Base-by-base conservation (phyloP, 305 asterid genomes). In the Fraxinus floribunda region DNA sequence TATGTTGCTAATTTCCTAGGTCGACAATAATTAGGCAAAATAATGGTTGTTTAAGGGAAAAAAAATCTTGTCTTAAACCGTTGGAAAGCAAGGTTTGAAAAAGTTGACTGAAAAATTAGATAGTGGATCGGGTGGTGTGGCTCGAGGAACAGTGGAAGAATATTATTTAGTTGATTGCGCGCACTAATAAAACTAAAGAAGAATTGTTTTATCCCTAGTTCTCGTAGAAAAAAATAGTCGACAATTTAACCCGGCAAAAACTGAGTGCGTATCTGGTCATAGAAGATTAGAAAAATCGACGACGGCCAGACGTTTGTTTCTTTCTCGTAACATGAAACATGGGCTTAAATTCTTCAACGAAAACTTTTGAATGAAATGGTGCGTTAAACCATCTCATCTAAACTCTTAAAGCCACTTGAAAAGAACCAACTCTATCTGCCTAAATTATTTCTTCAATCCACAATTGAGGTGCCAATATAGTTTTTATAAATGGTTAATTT, bases 141-240 rank as follows among this genome's bases (percentile, higher is more conserved):
- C 97, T 93, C 95, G 92, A 93, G 90, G 90, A 83, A 78, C 46
- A 35, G 68, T 85, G 62, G 70, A 44, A 72, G 81, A 76, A 46
- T 20, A 82, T 88, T 81, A 39, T 52, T 82, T 72, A 41, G 22
- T 35, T 36, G 46, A 73, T 79, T 81, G 70, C 78, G 16, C 6
- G 78, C 66, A 36, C 3, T 36, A 81, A 46, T 16, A 44, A 76
- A 79, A 71, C n/a, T 9, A 52, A 20, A 13, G n/a, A 9, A 24
- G 26, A 44, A 29, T 83, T 24, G 6, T 60, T 81, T 62, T 66
- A 82, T 39, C 82, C 84, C 72, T 84, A 84, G 91, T 88, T 89
- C 88, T 86, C 80, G 87, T 79, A 78, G 38, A 84, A 83, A 82
- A 60, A 66, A 62, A 66, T 26, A 78, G 15, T 38, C n/a, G 80